Base-by-base conservation (phyloP, 2,329 filamentous ascomycete genomes). In the Ophidiomyces ophidiicola region DNA sequence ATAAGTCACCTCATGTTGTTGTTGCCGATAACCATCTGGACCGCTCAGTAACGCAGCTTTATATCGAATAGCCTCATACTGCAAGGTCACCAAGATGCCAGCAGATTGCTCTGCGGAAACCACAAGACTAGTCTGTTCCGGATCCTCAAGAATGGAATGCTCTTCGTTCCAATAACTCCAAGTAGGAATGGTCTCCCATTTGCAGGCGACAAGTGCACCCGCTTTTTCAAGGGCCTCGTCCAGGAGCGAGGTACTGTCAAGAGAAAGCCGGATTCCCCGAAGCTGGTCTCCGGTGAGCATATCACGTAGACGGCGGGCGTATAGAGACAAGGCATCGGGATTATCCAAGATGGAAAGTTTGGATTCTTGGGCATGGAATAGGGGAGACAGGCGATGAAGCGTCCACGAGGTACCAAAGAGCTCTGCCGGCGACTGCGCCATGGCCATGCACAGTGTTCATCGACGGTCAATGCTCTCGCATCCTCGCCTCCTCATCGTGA, bases 351-450 rank as follows among this genome's bases (percentile, higher is more conserved):
- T 52, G 5, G 54, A 12, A 18, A 18, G 15, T 12, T 35, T 50
- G 35, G 50, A 55, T 10, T 63, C 56, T 29, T 59, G 58, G 41
- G 57, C 61, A 48, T 70, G 64, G 50, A 71, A 64, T 26, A 74
- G 61, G n/a, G 69, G 69, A 3, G 70, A 71, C 6, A 72, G 53
- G 46, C 69, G 68, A 50, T 71, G 68, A 36, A 69, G 54, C n/a
- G 57, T 66, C 62, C 68, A 73, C 19, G 68, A 71, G n/a, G 63
- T 64, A 48, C 68, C 65, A 49, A 70, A 68, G 26, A 73, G 57
- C 30, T 45, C 36, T 19, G 38, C 26, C 15, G 44, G 29, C 21
- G 44, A 39, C 19, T 34, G 28, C 36, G 46, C 44, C 46, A 47
- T 47, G 36, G 24, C 7, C 4, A 3, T 3, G n/a, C 6, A n/a